Percentiles rank a stretch among this genome's conserved stretches.
Evolutionary conservation across 2,329 filamentous ascomycete genomes (phyloP).

Genomic region (Clonostachys chloroleuca): DNA sequence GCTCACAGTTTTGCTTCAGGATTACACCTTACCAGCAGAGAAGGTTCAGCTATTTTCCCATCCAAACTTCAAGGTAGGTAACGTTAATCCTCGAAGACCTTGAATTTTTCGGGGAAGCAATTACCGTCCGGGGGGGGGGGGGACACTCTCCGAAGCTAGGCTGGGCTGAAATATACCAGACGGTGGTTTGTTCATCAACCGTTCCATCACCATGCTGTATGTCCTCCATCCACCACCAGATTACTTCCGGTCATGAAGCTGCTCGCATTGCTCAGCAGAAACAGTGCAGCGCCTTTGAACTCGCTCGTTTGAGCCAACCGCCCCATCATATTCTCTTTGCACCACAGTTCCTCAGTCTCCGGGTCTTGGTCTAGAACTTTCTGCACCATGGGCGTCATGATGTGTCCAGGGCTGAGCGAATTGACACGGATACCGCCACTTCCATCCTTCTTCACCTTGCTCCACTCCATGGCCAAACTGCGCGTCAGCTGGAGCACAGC

Average conservation of each 20-base stretch:
- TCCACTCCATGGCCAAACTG: constrained; percentile 62
- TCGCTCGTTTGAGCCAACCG: constrained; percentile 52
- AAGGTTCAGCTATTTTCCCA: no score
- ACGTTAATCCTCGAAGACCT: no score
- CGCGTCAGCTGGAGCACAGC: constrained; percentile 59
- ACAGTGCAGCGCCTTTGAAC: constrained; percentile 57
- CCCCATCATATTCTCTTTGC: constrained; percentile 69
- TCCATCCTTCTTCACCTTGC: constrained; percentile 28
- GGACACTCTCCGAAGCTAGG: no score
- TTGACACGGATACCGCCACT: constrained; percentile 61
- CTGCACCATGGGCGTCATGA: constrained; percentile 68
- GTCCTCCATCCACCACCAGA: constrained; percentile 51
- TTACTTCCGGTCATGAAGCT: constrained; percentile 59
- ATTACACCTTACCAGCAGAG: no score
- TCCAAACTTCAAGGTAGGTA: no score
- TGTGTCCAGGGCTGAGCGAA: constrained; percentile 65
- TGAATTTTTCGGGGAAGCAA: no score
- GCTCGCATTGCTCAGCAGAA: constrained; percentile 57
- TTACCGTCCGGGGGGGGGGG: no score
- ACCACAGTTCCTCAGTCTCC: constrained; percentile 55
- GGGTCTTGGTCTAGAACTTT: constrained; percentile 66
- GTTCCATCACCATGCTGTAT: constrained; percentile 40
- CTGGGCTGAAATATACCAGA: no score
- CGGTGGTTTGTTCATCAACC: no score
- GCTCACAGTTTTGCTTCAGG: no score